Conservation (phyloP, 306 rosid genomes). For the Casuarina equisetifolia region DNA sequence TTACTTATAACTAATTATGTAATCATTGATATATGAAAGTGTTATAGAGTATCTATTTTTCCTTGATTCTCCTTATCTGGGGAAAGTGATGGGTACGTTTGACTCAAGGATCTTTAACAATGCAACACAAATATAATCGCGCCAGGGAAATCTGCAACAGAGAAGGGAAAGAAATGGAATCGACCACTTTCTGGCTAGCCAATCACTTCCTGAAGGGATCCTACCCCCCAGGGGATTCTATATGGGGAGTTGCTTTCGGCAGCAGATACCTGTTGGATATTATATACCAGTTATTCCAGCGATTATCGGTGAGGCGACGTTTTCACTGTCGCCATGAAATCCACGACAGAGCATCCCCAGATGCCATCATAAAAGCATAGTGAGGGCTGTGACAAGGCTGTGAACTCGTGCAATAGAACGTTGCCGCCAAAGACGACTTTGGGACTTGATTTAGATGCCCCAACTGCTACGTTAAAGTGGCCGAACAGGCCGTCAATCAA, state of each 20-base stretch:
- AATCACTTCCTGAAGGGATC: neutral
- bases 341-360: neutral
- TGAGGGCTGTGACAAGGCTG: too few species aligned
- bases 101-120: too few species aligned
- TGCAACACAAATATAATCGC: too few species aligned
- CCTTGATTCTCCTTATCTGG: too few species aligned
- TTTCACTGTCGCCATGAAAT: neutral
- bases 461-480: neutral
- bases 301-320: neutral
- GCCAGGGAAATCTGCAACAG: neutral
- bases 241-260: neutral
- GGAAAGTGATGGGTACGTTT: too few species aligned
- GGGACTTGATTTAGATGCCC: neutral
- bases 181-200: neutral
- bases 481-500: slow-evolving; percentile 3
- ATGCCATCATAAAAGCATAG: neutral
- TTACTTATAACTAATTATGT: too few species aligned
- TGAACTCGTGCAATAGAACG: too few species aligned
- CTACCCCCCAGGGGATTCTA: neutral
- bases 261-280: neutral
- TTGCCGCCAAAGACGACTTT: neutral
- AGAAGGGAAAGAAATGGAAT: neutral
- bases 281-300: neutral
- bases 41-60: too few species aligned
- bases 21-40: too few species aligned